These are phyloP conservation scores for Salvia hispanica DNA, from an alignment of 257 asterid genomes.

Conservation along the genomic window DNA sequence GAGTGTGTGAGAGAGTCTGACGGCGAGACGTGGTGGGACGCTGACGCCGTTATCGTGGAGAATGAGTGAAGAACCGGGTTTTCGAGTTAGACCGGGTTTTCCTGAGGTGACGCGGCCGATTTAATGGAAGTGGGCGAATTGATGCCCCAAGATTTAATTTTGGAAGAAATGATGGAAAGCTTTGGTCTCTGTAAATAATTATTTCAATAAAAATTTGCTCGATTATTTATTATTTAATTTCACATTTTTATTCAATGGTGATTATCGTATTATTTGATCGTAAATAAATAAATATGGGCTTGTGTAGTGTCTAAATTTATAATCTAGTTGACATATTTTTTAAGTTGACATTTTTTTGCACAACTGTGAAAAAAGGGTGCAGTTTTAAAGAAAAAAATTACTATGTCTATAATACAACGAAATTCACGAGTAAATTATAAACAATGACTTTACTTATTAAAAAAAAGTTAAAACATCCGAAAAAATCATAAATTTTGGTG, in stretches of 20 bases:
- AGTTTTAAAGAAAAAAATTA: neutral
- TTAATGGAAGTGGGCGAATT: constrained; percentile 10
- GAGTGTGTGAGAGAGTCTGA: constrained; percentile 43
- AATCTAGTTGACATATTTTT: no score
- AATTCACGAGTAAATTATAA: neutral
- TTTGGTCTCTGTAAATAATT: constrained; percentile 37
- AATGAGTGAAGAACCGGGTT: constrained; percentile 31
- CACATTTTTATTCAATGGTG: neutral
- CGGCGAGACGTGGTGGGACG: constrained; percentile 73
- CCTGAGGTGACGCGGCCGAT: constrained; percentile 27
- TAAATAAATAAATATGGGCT: neutral
- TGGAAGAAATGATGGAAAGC: constrained; percentile 20
- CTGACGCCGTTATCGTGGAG: constrained; percentile 70
- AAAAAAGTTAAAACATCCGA: no score
- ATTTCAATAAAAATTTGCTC: constrained; percentile 26
- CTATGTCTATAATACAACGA: neutral
- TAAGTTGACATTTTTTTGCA: no score
- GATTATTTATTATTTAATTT: constrained; percentile 18
- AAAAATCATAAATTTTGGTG: no score
- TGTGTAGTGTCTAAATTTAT: neutral
- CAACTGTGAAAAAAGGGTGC: neutral
- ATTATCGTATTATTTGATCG: neutral
- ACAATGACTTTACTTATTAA: no score
- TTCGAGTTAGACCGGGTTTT: constrained; percentile 26
- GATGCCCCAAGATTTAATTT: neutral